phyloP scores from a whole-genome alignment of 73 alveolate species.

The Durusdinium trenchii region DNA sequence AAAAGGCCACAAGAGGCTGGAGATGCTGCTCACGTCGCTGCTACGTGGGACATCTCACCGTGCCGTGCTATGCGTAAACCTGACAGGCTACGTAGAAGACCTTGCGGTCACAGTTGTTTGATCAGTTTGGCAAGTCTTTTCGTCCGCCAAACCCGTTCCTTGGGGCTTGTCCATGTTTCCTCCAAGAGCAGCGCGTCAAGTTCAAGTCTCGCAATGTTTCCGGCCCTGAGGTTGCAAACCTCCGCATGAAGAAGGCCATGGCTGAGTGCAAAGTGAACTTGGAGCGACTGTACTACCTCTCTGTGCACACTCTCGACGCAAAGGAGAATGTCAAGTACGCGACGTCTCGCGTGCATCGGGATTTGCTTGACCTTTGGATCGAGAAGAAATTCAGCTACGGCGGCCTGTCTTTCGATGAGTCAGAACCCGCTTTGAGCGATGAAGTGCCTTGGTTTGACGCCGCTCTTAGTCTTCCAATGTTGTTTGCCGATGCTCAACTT shows the following conservation, averaged over 20 bases:
- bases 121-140: background rate
- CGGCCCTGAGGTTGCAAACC: background rate
- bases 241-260: background rate
- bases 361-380: background rate
- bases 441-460: background rate
- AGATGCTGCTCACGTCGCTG: background rate
- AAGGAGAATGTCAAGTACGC: background rate
- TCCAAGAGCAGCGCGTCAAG: background rate
- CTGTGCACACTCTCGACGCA: background rate
- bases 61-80: background rate
- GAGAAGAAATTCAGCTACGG: background rate
- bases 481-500: too few relatives aligned
- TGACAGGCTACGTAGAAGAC: constrained; percentile 7
- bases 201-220: background rate
- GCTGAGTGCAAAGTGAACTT: background rate
- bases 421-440: background rate
- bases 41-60: background rate
- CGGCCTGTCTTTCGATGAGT: background rate
- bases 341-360: background rate
- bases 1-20: background rate
- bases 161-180: too few relatives aligned
- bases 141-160: too few relatives aligned
- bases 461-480: too few relatives aligned
- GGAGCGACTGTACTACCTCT: background rate
- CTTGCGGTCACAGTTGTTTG: background rate